Evolutionary conservation across 176 grass and related monocot genomes (phyloP).

Genomic region (Phoenix dactylifera): DNA sequence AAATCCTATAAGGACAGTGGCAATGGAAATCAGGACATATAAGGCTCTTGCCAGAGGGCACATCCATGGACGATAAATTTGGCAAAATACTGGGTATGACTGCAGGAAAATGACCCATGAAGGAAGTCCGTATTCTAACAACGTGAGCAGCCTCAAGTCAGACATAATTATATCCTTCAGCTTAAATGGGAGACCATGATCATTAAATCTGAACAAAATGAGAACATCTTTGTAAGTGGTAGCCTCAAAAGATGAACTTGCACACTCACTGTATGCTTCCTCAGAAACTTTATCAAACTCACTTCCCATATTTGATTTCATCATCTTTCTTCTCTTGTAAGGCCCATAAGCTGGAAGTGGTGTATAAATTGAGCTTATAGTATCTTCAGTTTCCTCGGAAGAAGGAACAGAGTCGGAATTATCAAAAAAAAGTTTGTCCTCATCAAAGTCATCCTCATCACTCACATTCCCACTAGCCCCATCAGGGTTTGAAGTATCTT

Average conservation of each 20-base stretch:
- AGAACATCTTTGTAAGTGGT: conserved; percentile 67
- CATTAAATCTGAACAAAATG: conserved; percentile 79
- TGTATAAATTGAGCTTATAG: conserved; percentile 33
- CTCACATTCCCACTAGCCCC: conserved; percentile 21
- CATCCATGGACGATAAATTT: conserved; percentile 98
- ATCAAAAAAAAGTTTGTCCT: conserved; percentile 16
- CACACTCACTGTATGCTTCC: conserved; percentile 45
- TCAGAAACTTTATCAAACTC: conserved; percentile 27
- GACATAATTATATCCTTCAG: conserved; percentile 69
- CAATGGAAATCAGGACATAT: conserved; percentile 80
- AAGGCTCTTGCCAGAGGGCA: conserved; percentile 77
- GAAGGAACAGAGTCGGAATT: conserved; percentile 19
- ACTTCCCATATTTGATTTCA: conserved; percentile 25
- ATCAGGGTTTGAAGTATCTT: conserved; percentile 26
- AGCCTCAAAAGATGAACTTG: conserved; percentile 29
- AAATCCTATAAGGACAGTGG: conserved; percentile 94
- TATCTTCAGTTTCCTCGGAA: conserved; percentile 20
- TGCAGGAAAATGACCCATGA: conserved; percentile 96
- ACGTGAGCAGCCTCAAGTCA: conserved; percentile 75
- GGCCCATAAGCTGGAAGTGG: conserved; percentile 57
- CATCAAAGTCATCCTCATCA: conserved; percentile 3
- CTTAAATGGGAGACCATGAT: conserved; percentile 79
- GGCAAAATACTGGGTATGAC: conserved; percentile 93
- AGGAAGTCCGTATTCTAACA: conserved; percentile 91
- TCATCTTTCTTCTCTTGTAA: conserved; percentile 93